Base-by-base conservation (phyloP, 2,329 filamentous ascomycete genomes). In the Coniella vitis region DNA sequence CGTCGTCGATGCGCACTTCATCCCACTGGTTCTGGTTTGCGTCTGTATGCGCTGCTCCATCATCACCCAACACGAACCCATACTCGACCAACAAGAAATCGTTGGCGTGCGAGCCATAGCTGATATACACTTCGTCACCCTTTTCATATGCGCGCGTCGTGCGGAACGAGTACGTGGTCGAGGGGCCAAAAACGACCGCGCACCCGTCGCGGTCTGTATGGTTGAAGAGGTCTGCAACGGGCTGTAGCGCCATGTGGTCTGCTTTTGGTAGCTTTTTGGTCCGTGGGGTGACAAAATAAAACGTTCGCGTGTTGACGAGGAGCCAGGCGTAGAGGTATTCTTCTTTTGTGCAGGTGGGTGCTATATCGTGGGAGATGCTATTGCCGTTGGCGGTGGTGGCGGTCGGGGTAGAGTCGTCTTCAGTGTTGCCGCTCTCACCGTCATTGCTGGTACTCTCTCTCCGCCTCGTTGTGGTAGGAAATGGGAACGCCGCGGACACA, bases 61-160 rank as follows among this genome's bases (percentile, higher is more conserved):
- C n/a, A n/a, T 29, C 25, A 10, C 25, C 25, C 25, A 74, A 61
- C 10, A 73, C 60, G 55, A 79, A 79, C 4, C 75, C 75, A 55
- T 79, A 90, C 64, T 89, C 85, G 0, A 79, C 75, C 2, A 90
- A 72, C 16, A 90, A 65, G 56, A 86, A 85, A 60, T 90, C 86
- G 54, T 87, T 87, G 22, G 75, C 75, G 61, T 90, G 86, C 1
- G 73, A 63, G 3, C 86, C 86, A 57, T 90, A 90, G 22, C 76
- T 80, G 21, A 86, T 79, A 52, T 75, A 78, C 1, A 90, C 67
- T 65, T 90, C 86, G 17, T 85, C 78, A 8, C 80, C 81, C 2
- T 63, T 57, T 1, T 61, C 62, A 58, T 84, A 82, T 0, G 67
- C 60, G 2, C 68, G 63, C 40, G 72, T 66, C 2, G 79, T 73